Conservation (phyloP, 805 yeast genomes). For the Candida sphagnicola region DNA sequence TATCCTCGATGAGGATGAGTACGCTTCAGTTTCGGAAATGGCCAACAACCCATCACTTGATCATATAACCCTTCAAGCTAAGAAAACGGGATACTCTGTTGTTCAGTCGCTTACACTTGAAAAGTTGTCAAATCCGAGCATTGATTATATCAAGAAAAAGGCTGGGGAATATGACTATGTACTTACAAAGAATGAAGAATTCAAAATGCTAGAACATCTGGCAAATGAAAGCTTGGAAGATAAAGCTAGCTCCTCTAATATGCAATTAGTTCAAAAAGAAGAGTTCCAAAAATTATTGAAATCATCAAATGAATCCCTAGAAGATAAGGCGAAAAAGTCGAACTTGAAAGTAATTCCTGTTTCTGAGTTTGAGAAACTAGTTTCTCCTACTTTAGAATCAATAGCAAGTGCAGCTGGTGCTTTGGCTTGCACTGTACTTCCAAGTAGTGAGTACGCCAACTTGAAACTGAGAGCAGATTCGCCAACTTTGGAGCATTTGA, state of each 20-base stretch:
- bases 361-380: constrained; percentile 7
- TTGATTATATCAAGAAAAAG: constrained; percentile 11
- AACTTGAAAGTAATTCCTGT: constrained; percentile 4
- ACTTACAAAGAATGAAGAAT: constrained; percentile 6
- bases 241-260: constrained; percentile 8
- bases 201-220: constrained; percentile 19
- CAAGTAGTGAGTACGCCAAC: constrained; percentile 7
- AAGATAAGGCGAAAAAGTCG: constrained; percentile 13
- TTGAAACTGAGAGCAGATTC: constrained; percentile 8
- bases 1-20: constrained; percentile 3
- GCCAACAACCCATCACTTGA: constrained; percentile 16
- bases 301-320: constrained; percentile 12
- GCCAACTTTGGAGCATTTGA: constrained; percentile 11
- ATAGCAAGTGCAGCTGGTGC: constrained; percentile 8
- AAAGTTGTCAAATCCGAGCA: constrained; percentile 11
- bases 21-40: neutral
- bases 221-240: constrained; percentile 12
- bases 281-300: constrained; percentile 6
- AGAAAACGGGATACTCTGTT: constrained; percentile 8
- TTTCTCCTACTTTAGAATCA: constrained; percentile 6
- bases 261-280: constrained; percentile 7
- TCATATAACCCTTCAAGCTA: constrained; percentile 21
- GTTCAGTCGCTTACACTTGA: constrained; percentile 1
- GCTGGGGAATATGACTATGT: constrained; percentile 3
- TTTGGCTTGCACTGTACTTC: constrained; percentile 9